These are phyloP conservation scores for Avena eriantha DNA, from an alignment of 176 grass and related monocot species.

Conservation along the genomic window DNA sequence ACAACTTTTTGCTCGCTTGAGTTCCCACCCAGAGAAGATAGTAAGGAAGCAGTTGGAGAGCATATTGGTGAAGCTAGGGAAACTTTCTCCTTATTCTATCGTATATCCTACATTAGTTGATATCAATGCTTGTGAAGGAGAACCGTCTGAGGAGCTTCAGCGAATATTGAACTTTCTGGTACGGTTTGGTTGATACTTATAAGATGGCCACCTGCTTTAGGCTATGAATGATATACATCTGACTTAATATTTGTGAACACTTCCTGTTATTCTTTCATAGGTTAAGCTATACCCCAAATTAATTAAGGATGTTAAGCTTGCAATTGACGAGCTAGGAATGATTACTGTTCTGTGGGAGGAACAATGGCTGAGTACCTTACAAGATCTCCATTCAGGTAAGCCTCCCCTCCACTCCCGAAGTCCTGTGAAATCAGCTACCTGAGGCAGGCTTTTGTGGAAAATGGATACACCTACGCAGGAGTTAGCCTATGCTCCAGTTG, in stretches of 20 bases:
- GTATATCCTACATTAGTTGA: conserved; percentile 97
- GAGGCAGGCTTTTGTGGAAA: conserved; percentile 33
- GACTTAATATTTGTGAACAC: conserved; percentile 29
- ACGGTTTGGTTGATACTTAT: conserved; percentile 15
- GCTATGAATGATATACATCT: conserved; percentile 2
- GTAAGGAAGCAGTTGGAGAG: conserved; percentile 83
- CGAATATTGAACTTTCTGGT: conserved; percentile 84
- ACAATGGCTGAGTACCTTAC: conserved; percentile 97
- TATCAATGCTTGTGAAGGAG: conserved; percentile 85
- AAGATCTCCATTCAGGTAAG: conserved; percentile 99
- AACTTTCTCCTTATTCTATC: conserved; percentile 82
- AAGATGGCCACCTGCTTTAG: conserved; percentile 40
- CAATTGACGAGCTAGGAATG: conserved; percentile 89
- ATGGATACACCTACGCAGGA: conserved; percentile 21
- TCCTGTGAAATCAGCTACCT: conserved; percentile 15
- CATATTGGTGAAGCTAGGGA: conserved; percentile 86
- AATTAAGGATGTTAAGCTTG: conserved; percentile 94
- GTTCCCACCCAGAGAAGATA: conserved; percentile 87
- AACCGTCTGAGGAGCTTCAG: conserved; percentile 84
- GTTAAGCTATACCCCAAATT: conserved; percentile 85
- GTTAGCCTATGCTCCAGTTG: conserved; percentile 5
- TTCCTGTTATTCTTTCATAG: conserved; percentile 53
- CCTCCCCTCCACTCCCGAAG: neutral
- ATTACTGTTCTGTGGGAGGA: conserved; percentile 99
- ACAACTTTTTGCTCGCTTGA: conserved; percentile 93